Evolutionary conservation across 768 basidiomycete species (phyloP), one percentile per base, ranked within the genome.

Genomic region (Naganishia onofrii): DNA sequence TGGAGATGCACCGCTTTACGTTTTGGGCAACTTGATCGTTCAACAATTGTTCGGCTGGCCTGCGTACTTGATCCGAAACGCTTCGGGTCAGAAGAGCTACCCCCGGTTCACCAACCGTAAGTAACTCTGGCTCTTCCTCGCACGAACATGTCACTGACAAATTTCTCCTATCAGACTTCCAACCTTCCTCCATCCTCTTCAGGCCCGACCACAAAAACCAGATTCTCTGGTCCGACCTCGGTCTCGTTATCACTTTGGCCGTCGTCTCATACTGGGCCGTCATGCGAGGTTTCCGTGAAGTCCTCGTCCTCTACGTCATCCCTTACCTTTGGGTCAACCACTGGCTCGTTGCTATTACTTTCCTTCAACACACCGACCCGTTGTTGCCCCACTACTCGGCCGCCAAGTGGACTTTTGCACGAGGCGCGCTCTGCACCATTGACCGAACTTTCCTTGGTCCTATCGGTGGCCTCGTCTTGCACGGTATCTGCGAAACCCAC

Each of bases 331-430:
- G 90, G 90, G 79, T 83, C 74, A 81, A 82, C 78, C 73, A 80
- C 85, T 96, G 93, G 93, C 86, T 97, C 66, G 92, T 97, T 69
- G 77, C 93, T 76, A 96, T 97, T 84, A 96, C 93, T 23, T 97
- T 92, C 89, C 85, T 97, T 63, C 95, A 99, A 84, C 95, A 99
- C 84, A 97, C 95, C 76, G 95, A 97, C 83, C 92, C 94, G 23
- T 81, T 90, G 55, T 87, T 98, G 53, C 94, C 94, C 58, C 95
- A 97, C 83, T 97, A 96, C 85, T 90, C 91, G 73, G 87, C 88
- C 17, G 78, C 87, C 44, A 89, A 90, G 78, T 97, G 95, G 85
- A 93, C 89, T 46, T 99, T 98, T 86, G 84, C 89, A 53, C 91
- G 93, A 74, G 95, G 95, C 70, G 95, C 95, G 19, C 87, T 98